A percentile compares a stretch with the other conserved stretches of the same genome.
Evolutionary conservation across 1,139 yeast species (phyloP).

Genomic region (Geotrichum histeridarum): DNA sequence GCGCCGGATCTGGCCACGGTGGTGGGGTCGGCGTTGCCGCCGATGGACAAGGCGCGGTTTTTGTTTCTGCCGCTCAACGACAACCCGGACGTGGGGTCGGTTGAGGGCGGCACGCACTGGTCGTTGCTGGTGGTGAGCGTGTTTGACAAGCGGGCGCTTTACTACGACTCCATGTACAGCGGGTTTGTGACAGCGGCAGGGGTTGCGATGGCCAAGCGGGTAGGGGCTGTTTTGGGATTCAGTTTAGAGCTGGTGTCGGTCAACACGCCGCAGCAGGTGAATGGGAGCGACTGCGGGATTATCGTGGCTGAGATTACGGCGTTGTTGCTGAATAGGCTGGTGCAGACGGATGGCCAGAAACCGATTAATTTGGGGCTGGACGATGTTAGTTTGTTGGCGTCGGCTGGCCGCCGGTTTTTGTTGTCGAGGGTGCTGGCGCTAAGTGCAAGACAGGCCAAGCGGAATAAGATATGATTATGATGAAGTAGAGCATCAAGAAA

Average conservation of each 20-base stretch:
- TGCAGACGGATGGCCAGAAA: constrained; percentile 27
- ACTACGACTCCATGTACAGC: constrained; percentile 46
- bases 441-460: neutral
- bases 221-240: constrained; percentile 33
- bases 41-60: constrained; percentile 40
- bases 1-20: constrained; percentile 31
- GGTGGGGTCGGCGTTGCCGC: constrained; percentile 42
- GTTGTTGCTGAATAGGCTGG: constrained; percentile 39
- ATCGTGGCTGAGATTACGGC: constrained; percentile 52
- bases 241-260: constrained; percentile 28
- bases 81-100: constrained; percentile 43
- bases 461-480: neutral
- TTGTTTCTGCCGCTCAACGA: constrained; percentile 52
- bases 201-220: constrained; percentile 33
- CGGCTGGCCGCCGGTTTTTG: constrained; percentile 45
- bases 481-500: too few species aligned
- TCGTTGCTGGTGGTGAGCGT: constrained; percentile 45
- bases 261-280: constrained; percentile 65
- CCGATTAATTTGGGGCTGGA: constrained; percentile 36
- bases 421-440: constrained; percentile 37
- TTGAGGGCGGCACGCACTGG: constrained; percentile 56
- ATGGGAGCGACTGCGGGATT: constrained; percentile 77
- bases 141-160: constrained; percentile 39
- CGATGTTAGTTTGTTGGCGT: constrained; percentile 39
- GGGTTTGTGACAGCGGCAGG: constrained; percentile 38